Percentiles rank a stretch among this genome's conserved stretches.
These are phyloP conservation scores for Panicum virgatum DNA, from an alignment of 202 grass and related monocot species.

Conservation along the genomic window DNA sequence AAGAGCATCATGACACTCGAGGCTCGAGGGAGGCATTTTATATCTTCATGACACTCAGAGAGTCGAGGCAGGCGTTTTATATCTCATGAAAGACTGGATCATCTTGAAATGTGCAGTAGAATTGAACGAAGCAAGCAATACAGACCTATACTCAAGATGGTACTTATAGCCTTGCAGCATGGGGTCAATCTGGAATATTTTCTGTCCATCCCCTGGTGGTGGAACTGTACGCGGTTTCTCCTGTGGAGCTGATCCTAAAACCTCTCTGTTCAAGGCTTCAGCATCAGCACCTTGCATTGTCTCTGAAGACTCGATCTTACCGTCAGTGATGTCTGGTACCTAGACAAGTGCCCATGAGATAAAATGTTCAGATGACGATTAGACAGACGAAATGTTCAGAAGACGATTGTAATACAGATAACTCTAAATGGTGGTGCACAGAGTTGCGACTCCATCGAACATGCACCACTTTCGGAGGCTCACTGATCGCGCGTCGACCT, in stretches of 20 bases:
- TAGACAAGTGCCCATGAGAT: conserved; percentile 10
- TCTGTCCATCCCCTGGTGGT: conserved; percentile 61
- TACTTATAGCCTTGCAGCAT: conserved; percentile 50
- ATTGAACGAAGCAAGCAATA: conserved; percentile 8
- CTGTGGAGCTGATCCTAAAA: conserved; percentile 33
- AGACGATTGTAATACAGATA: not conserved
- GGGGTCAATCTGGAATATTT: conserved; percentile 83
- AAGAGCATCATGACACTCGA: not conserved
- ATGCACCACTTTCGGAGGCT: not conserved
- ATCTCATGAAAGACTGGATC: not conserved
- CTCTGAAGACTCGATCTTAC: conserved; percentile 30
- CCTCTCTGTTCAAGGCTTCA: conserved; percentile 25
- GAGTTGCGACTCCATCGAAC: not conserved
- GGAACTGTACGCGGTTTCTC: conserved; percentile 54
- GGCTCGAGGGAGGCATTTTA: not conserved
- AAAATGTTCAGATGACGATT: conserved; percentile 16
- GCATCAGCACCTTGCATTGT: conserved; percentile 1
- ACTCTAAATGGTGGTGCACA: not conserved
- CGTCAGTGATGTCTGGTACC: conserved; percentile 39
- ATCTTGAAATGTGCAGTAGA: conserved; percentile 3
- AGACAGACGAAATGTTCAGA: conserved; percentile 6
- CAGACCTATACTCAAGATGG: conserved; percentile 89
- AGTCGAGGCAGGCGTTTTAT: not conserved
- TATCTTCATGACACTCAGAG: not conserved
- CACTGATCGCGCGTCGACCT: not conserved